phyloP scores from a whole-genome alignment of 1,139 yeast genomes.

The Candida freyschussii region DNA sequence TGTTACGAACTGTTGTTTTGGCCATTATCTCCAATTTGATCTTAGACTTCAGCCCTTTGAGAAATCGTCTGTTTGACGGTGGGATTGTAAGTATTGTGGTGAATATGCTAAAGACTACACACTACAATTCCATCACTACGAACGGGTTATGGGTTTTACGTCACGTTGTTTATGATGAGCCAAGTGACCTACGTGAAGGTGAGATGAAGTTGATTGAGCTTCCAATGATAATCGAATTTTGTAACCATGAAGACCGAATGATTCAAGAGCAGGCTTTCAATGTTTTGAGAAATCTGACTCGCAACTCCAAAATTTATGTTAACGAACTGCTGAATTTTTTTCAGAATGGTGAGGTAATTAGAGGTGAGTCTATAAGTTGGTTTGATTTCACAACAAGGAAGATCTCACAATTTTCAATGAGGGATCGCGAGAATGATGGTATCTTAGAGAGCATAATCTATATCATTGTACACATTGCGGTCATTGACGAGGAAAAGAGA shows the following conservation, averaged over 20 bases:
- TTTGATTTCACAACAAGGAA: conserved; percentile 30
- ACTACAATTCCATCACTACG: conserved; percentile 34
- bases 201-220: conserved; percentile 46
- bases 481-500: conserved; percentile 46
- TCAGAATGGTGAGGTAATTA: conserved; percentile 17
- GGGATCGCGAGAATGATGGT: conserved; percentile 28
- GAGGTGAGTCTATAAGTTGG: too few species aligned
- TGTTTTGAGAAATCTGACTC: conserved; percentile 68
- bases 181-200: conserved; percentile 22
- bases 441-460: conserved; percentile 45
- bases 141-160: conserved; percentile 54
- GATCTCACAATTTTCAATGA: conserved; percentile 19
- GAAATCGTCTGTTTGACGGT: conserved; percentile 30
- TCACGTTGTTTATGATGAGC: conserved; percentile 44
- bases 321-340: conserved; percentile 36
- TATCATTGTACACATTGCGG: conserved; percentile 53
- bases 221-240: conserved; percentile 43
- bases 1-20: conserved; percentile 54
- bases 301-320: conserved; percentile 55
- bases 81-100: conserved; percentile 49
- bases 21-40: conserved; percentile 74
- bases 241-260: conserved; percentile 37
- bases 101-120: conserved; percentile 32
- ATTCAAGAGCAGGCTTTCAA: conserved; percentile 68
- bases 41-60: conserved; percentile 73